Base-by-base conservation (phyloP, 1,284 basidiomycete species). In the Sporisorium graminicola region DNA sequence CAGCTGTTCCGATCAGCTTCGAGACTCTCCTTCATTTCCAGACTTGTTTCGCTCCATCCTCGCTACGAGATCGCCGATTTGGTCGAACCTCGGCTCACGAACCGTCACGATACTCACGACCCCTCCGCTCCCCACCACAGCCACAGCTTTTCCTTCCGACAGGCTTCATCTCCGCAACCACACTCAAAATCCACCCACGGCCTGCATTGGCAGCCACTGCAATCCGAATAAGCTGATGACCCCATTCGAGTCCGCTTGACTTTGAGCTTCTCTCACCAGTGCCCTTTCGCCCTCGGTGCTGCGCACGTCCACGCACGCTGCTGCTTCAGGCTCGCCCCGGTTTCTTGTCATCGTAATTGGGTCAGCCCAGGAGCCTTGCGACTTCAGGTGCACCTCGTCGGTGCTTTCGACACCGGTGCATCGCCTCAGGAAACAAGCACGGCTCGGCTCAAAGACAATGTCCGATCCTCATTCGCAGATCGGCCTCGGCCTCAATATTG, bases 401-500 rank as follows among this genome's bases (percentile, higher is more conserved):
- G 20, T 26, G 20, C 50, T 35, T 20, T 37, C 13, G 22, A 37
- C 18, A 7, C 2, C 13, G 31, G 3, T n/a, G 6, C 9, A 5
- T 16, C 10, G n/a, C 40, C 22, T 20, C 26, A 6, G 22, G 2
- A 42, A 10, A 22, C n/a, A 10, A 29, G 51, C 22, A 16, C 29
- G 16, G 14, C 29, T 49, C 27, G 27, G 2, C 27, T 20, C 16
- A 18, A 24, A 26, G 47, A 56, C 24, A 42, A 69, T 69, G 59
- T 26, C 40, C 18, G 54, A 65, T 35, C 58, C 57, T n/a, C 54
- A 42, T 20, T 24, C 26, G 24, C 26, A 52, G 35, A 16, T 65
- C 47, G 63, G 66, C 46, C 63, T 74, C 27, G 66, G 62, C 46
- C 63, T 74, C n/a, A 58, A 54, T 22, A 65, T 64, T 54, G 62